Percentiles rank a stretch among this genome's conserved stretches.
Conservation (phyloP, 1,284 basidiomycete genomes). For the Heterobasidion irregulare region DNA sequence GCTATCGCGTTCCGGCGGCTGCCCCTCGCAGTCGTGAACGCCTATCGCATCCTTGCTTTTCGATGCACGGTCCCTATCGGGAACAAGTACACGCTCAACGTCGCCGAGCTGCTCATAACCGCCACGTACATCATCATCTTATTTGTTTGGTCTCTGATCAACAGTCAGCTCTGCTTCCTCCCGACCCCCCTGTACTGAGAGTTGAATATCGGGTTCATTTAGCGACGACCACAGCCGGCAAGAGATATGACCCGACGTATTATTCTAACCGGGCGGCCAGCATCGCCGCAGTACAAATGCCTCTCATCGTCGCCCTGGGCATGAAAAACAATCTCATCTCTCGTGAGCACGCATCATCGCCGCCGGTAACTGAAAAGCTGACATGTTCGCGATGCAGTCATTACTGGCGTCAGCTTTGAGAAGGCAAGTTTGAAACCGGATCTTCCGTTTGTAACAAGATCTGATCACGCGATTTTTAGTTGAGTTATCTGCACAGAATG, state of each 20-base stretch:
- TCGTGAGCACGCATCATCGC: constrained; percentile 26
- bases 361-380: background rate
- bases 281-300: constrained; percentile 32
- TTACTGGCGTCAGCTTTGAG: constrained; percentile 54
- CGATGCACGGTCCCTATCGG: constrained; percentile 38
- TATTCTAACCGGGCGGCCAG: constrained; percentile 41
- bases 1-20: constrained; percentile 21
- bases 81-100: constrained; percentile 33
- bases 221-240: constrained; percentile 29
- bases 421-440: constrained; percentile 26
- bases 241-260: constrained; percentile 27
- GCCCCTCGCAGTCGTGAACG: constrained; percentile 29
- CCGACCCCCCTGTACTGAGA: background rate
- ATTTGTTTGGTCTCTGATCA: constrained; percentile 39
- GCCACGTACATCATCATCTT: constrained; percentile 35
- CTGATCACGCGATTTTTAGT: constrained; percentile 11
- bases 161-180: constrained; percentile 27
- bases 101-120: constrained; percentile 39
- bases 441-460: constrained; percentile 9
- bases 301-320: constrained; percentile 52
- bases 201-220: background rate
- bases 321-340: constrained; percentile 59
- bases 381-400: constrained; percentile 23
- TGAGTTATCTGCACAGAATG: constrained; percentile 46
- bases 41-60: constrained; percentile 39